Evolutionary conservation across 1,284 basidiomycete species (phyloP), one percentile per base, ranked within the genome.

Genomic region (Moniliella sp.): DNA sequence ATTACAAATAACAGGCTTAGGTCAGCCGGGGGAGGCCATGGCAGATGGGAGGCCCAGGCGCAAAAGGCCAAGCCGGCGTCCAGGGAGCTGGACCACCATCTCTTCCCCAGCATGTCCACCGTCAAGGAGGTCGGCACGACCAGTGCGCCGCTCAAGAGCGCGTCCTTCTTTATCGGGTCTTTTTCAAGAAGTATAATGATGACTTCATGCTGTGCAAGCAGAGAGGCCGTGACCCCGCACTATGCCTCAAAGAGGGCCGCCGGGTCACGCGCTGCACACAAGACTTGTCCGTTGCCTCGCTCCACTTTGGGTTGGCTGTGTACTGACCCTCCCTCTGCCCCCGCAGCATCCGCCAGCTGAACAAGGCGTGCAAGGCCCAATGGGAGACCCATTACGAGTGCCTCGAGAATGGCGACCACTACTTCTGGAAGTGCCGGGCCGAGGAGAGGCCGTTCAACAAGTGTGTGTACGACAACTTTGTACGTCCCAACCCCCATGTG

Each of bases 161-260:
- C 88, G 3, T 76, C 81, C 10, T 97, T 94, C 72, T 94, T 94
- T 68, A 76, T 97, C 60, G 91, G 84, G 19, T 80, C 32, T 73
- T 81, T 62, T 97, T 91, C 72, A 81, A 83, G 65, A 79, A 83
- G 39, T 88, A 77, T 67, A 94, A 93, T 65, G 91, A 86, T 86
- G 88, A 99, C 67, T 97, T 94, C 58, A 93, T 99, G 83, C 76
- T 94, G 36, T 97, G 91, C 73, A 97, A 97, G 68, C 84, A 94
- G 67, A 76, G 72, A 60, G 31, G 13, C 14, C 69, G 71, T 35
- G 76, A 93, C 60, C 82, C 91, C 9, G 82, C 64, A 21, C 82
- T 91, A 63, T 99, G 91, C 65, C 63, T 97, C 64, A 78, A 80
- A 68, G 91, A 97, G 64, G 91, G 91, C 16, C 67, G 91, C 47